Conservation (phyloP, 805 yeast species). For the Nakazawaea peltata region DNA sequence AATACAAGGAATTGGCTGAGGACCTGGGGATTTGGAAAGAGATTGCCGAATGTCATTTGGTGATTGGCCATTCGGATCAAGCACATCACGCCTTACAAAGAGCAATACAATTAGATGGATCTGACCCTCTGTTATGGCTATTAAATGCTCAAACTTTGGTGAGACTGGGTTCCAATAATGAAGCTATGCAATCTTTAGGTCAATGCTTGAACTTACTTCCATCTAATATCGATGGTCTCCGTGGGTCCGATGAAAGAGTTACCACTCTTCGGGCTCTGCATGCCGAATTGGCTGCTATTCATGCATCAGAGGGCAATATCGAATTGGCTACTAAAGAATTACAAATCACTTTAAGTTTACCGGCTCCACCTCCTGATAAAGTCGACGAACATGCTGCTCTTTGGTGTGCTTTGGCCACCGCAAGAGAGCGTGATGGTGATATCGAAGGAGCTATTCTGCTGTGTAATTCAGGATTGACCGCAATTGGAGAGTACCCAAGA, state of each 20-base stretch:
- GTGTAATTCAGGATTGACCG: slow-evolving; percentile 38
- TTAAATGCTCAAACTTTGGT: slow-evolving; percentile 41
- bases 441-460: slow-evolving; percentile 39
- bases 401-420: slow-evolving; percentile 47
- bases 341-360: slow-evolving; percentile 39
- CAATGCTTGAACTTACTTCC: slow-evolving; percentile 36
- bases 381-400: slow-evolving; percentile 38
- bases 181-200: slow-evolving; percentile 39
- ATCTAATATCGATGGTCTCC: not conserved
- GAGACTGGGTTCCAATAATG: slow-evolving; percentile 32
- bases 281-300: slow-evolving; percentile 48
- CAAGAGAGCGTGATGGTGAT: slow-evolving; percentile 44
- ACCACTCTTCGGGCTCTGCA: slow-evolving; percentile 44
- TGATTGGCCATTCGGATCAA: slow-evolving; percentile 38
- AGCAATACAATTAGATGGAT: slow-evolving; percentile 28
- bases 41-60: slow-evolving; percentile 42
- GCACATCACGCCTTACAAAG: slow-evolving; percentile 41
- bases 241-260: slow-evolving; percentile 26
- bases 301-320: slow-evolving; percentile 40
- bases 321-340: slow-evolving; percentile 43
- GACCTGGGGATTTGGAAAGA: slow-evolving; percentile 37
- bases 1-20: slow-evolving; percentile 28
- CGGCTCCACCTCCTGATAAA: slow-evolving; percentile 37
- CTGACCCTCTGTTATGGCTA: slow-evolving; percentile 39
- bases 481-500: slow-evolving; percentile 36